These are phyloP conservation scores for Boletus huronensis DNA, from an alignment of 768 basidiomycete genomes.

Conservation along the genomic window DNA sequence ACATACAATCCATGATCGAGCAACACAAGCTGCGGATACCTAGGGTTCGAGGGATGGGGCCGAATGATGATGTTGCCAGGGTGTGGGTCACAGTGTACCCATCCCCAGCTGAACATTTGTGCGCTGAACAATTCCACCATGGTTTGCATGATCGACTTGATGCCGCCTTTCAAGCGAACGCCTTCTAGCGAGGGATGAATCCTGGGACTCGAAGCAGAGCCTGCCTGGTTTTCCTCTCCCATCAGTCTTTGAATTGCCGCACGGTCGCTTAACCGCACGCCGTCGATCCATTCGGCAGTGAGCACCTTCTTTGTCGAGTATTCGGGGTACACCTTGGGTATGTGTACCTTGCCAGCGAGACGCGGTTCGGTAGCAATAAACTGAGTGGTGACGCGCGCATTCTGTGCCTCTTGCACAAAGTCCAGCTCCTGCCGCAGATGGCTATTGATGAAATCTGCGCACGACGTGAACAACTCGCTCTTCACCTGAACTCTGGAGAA, in stretches of 20 bases:
- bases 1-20: constrained; percentile 95
- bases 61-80: constrained; percentile 79
- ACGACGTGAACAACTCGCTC: background rate
- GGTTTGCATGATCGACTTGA: constrained; percentile 69
- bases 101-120: constrained; percentile 91
- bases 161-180: constrained; percentile 53
- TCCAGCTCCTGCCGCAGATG: constrained; percentile 84
- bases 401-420: constrained; percentile 75
- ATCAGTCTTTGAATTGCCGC: constrained; percentile 53
- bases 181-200: constrained; percentile 13
- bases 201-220: background rate
- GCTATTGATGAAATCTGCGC: constrained; percentile 69
- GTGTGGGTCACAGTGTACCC: constrained; percentile 78
- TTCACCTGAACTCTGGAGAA: background rate
- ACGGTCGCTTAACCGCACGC: constrained; percentile 69
- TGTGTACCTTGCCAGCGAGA: constrained; percentile 67
- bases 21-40: constrained; percentile 64
- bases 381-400: constrained; percentile 65
- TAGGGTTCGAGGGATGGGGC: constrained; percentile 31
- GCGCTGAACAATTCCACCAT: constrained; percentile 87
- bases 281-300: constrained; percentile 83
- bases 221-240: constrained; percentile 40
- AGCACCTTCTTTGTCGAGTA: constrained; percentile 76
- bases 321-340: constrained; percentile 71
- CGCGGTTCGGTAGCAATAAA: constrained; percentile 69